These are phyloP conservation scores for Collybia sordida DNA, from an alignment of 768 basidiomycete species.

Conservation along the genomic window DNA sequence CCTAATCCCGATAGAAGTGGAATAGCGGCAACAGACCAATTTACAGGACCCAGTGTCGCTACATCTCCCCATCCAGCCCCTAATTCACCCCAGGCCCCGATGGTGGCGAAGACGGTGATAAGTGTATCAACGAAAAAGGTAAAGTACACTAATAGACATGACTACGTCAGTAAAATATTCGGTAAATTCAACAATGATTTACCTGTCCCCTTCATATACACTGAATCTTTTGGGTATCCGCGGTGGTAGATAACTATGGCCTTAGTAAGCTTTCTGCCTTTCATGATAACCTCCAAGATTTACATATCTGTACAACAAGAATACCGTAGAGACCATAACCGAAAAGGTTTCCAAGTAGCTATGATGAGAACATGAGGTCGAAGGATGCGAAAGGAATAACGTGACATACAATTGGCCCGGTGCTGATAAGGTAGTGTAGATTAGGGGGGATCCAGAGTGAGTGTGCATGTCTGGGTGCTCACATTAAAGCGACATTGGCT, in stretches of 20 bases:
- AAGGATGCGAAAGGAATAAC: background rate
- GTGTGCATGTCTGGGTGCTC: background rate
- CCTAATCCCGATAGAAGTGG: conserved; percentile 16
- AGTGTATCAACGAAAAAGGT: conserved; percentile 14
- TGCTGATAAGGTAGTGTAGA: background rate
- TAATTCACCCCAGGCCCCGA: conserved; percentile 18
- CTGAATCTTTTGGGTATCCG: conserved; percentile 9
- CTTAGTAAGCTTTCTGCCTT: too few species aligned
- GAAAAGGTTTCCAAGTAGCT: conserved; percentile 12
- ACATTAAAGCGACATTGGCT: conserved; percentile 6
- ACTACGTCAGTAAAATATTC: background rate
- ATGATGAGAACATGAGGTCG: background rate
- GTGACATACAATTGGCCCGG: conserved; percentile 5
- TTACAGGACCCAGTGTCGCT: conserved; percentile 3
- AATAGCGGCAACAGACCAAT: conserved; percentile 14
- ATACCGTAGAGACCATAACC: conserved; percentile 9
- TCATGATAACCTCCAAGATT: background rate
- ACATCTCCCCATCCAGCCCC: conserved; percentile 18
- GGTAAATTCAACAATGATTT: background rate
- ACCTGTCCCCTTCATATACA: background rate
- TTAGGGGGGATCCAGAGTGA: background rate
- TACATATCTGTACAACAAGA: conserved; percentile 9
- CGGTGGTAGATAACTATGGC: conserved; percentile 2
- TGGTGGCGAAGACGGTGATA: conserved; percentile 18
- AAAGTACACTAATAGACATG: conserved; percentile 7